Evolutionary conservation across 1,139 yeast species (phyloP).

Genomic region (Blastobotrys apis): DNA sequence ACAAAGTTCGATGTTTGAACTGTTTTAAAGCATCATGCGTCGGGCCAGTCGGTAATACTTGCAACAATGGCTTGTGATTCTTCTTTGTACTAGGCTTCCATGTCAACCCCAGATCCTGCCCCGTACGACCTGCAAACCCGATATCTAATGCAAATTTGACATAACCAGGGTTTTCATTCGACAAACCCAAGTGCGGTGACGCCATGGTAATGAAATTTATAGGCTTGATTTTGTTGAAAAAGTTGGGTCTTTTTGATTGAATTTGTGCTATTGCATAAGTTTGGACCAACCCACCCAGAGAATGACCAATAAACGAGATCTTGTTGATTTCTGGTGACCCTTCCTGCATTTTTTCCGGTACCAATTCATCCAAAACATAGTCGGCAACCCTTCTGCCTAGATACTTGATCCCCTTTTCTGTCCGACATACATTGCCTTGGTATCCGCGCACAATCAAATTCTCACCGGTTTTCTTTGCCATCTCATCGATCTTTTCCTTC

Average conservation of each 20-base stretch:
- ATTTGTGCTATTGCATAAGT: conserved; percentile 87
- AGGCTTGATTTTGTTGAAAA: conserved; percentile 63
- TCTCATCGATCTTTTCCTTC: conserved; percentile 71
- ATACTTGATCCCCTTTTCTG: conserved; percentile 86
- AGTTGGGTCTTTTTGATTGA: conserved; percentile 64
- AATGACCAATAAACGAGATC: conserved; percentile 87
- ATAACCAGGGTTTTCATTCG: conserved; percentile 82
- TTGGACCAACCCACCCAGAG: conserved; percentile 88
- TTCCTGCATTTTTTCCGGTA: no score
- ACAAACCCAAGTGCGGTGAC: conserved; percentile 81
- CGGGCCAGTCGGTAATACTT: conserved; percentile 75
- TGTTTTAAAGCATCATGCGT: conserved; percentile 59
- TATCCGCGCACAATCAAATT: conserved; percentile 77
- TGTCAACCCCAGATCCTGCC: conserved; percentile 79
- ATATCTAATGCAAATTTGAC: conserved; percentile 79
- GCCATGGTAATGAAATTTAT: conserved; percentile 83
- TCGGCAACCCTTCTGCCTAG: conserved; percentile 82
- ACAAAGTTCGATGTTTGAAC: conserved; percentile 67
- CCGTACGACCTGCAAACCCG: conserved; percentile 90
- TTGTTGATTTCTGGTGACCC: conserved; percentile 43
- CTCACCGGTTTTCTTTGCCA: conserved; percentile 45
- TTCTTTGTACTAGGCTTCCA: conserved; percentile 35
- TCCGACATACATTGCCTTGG: conserved; percentile 78
- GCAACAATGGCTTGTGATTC: conserved; percentile 55
- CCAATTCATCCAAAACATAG: conserved; percentile 58